A percentile compares a stretch with the other conserved stretches of the same genome.
These are phyloP conservation scores for Paraurostyla sp. DNA, from an alignment of 73 alveolate genomes.

Conservation along the genomic window DNA sequence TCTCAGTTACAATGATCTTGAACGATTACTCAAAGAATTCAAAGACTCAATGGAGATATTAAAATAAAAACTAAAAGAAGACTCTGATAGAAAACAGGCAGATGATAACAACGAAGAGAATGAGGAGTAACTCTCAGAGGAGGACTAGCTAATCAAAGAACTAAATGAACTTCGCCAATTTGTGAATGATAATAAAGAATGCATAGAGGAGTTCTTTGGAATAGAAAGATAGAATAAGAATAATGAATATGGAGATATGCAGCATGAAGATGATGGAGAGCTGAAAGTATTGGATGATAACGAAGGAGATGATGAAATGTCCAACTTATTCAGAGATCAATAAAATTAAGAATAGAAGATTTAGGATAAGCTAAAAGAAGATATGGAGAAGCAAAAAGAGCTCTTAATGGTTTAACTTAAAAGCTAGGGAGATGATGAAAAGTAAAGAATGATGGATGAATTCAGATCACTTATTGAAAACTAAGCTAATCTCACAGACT, in stretches of 20 bases:
- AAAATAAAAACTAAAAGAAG: neutral
- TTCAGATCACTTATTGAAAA: neutral
- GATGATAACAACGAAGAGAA: neutral
- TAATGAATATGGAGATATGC: neutral
- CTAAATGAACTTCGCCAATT: slow-evolving; percentile 20
- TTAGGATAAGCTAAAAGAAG: neutral
- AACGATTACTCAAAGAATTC: slow-evolving; percentile 1
- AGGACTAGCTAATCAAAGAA: neutral
- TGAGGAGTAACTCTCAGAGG: neutral
- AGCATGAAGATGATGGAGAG: slow-evolving; percentile 22
- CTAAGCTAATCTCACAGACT: neutral
- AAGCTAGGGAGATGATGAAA: slow-evolving; percentile 40
- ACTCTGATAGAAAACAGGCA: neutral
- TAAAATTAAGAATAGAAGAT: slow-evolving; percentile 1
- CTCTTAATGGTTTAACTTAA: neutral
- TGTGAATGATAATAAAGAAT: slow-evolving; percentile 38
- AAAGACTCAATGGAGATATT: slow-evolving; percentile 40
- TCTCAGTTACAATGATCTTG: neutral
- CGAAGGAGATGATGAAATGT: slow-evolving; percentile 14
- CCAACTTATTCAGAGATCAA: slow-evolving; percentile 13
- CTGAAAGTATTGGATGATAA: neutral
- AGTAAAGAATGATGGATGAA: slow-evolving; percentile 28
- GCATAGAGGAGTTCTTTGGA: slow-evolving; percentile 47
- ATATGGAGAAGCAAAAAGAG: slow-evolving; percentile 1
- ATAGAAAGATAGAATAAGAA: neutral